Base-by-base conservation (phyloP, 345 rosid genomes). In the Turnera subulata region DNA sequence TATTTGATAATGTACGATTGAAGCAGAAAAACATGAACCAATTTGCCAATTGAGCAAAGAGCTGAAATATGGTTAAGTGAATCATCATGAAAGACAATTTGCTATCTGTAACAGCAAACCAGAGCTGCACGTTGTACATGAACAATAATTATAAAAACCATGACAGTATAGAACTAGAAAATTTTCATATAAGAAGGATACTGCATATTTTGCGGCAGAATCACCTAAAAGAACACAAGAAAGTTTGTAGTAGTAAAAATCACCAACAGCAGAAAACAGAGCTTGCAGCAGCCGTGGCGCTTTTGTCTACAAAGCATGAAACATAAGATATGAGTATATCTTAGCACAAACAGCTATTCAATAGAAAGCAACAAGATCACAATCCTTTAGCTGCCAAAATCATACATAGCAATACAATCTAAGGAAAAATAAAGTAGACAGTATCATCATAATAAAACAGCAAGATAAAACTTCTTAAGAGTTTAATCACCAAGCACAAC, bases 21-120 rank as follows among this genome's bases (percentile, higher is more conserved):
- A 93, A 71, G 70, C 96, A 93, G 82, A 80, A 93, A 73, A 89
- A 89, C 69, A 80, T 65, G 69, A 93, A 89, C 99, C 96, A 89
- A 65, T 93, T 93, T 50, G 79, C 39, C 85, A 83, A 51, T 71
- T 87, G 89, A 72, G 81, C 83, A 72, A 85, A 82, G 65, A 93
- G 84, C 94, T 89, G 70, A 16, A 43, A 39, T 29, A 62, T 37
- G 44, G 84, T 85, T 66, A 87, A 89, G 96, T 72, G 46, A 21
- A 56, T 44, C 51, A 62, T 63, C 59, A 37, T 16, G n/a, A 39
- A 64, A 11, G 51, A 55, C 8, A 29, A 3, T 29, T 26, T 17
- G 38, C 24, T 8, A 46, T 12, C 15, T 29, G 35, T 8, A 29
- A 29, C 35, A 29, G 8, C 4, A 3, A 29, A 29, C 35, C 8